A percentile compares a stretch with the other conserved stretches of the same genome.
These are phyloP conservation scores for Chalciporus piperatoides DNA, from an alignment of 1,284 basidiomycete genomes.

Conservation along the genomic window DNA sequence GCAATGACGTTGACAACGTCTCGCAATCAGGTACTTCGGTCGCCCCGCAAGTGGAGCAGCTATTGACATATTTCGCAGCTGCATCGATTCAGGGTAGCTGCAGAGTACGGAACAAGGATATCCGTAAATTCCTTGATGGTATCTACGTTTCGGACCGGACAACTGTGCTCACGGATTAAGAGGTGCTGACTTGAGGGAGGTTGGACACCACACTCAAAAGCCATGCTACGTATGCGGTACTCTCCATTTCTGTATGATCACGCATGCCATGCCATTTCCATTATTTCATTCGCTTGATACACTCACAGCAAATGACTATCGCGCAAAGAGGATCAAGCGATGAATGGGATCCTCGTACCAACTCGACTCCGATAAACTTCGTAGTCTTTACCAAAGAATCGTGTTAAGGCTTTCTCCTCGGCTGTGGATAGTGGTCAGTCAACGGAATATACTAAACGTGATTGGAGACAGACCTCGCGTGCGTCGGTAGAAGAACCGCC, in stretches of 20 bases:
- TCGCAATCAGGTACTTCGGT: constrained; percentile 77
- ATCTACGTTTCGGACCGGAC: constrained; percentile 91
- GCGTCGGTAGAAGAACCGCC: constrained; percentile 83
- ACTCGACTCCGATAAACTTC: constrained; percentile 64
- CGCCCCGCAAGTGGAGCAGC: background rate
- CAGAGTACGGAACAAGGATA: constrained; percentile 97
- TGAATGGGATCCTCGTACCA: constrained; percentile 72
- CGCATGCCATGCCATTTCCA: constrained; percentile 23
- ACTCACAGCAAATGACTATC: background rate
- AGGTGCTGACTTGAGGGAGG: constrained; percentile 10
- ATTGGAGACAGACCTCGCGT: constrained; percentile 63
- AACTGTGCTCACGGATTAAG: constrained; percentile 51
- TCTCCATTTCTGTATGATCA: constrained; percentile 29
- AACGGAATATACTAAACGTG: background rate
- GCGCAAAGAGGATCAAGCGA: constrained; percentile 38
- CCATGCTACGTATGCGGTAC: constrained; percentile 24
- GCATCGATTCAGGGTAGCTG: constrained; percentile 94
- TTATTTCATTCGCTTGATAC: constrained; percentile 6
- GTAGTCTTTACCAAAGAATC: constrained; percentile 84
- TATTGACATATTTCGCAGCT: constrained; percentile 44
- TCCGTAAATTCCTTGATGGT: constrained; percentile 90
- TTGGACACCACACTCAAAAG: constrained; percentile 12
- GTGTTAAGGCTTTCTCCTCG: constrained; percentile 70
- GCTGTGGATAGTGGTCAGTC: constrained; percentile 39
- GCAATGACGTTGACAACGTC: constrained; percentile 93